A percentile compares a stretch with the other conserved stretches of the same genome.
Conservation (phyloP, 2,329 filamentous ascomycete genomes). For the Stagonosporopsis chrysanthemi region DNA sequence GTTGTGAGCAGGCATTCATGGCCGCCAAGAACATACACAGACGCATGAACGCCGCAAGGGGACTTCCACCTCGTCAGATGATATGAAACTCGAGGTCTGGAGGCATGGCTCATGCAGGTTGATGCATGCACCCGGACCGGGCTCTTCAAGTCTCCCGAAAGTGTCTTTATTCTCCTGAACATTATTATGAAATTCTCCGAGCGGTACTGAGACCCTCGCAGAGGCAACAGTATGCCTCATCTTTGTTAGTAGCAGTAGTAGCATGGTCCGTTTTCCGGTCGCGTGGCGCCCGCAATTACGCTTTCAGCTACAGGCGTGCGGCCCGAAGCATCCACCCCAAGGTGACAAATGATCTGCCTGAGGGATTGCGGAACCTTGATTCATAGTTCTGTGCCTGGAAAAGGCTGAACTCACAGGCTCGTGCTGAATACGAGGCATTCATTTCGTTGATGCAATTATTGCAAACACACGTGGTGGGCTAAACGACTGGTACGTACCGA, state of each 20-base stretch:
- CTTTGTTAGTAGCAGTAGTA: background rate
- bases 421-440: slow-evolving; percentile 5
- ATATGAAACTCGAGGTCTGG: slow-evolving; percentile 8
- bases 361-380: slow-evolving; percentile 4
- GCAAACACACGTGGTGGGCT: slow-evolving; percentile 12
- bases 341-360: slow-evolving; percentile 14
- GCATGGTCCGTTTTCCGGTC: slow-evolving; percentile 9
- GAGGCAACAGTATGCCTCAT: slow-evolving; percentile 5
- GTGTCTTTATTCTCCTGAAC: slow-evolving; percentile 17
- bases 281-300: slow-evolving; percentile 19
- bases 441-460: background rate
- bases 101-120: slow-evolving; percentile 7
- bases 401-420: slow-evolving; percentile 9
- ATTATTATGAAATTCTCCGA: slow-evolving; percentile 21
- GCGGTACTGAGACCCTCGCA: slow-evolving; percentile 1
- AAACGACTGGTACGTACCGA: slow-evolving; percentile 1
- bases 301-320: slow-evolving; percentile 27
- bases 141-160: background rate
- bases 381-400: slow-evolving; percentile 6
- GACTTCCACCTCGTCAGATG: slow-evolving; percentile 3
- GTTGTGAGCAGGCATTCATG: background rate
- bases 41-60: slow-evolving; percentile 4
- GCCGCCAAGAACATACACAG: slow-evolving; percentile 1
- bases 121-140: slow-evolving; percentile 12
- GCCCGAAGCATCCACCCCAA: slow-evolving; percentile 24